Evolutionary conservation across 441 rosid genomes (phyloP), one percentile per base, ranked within the genome.

Genomic region (Eutrema salsugineum): DNA sequence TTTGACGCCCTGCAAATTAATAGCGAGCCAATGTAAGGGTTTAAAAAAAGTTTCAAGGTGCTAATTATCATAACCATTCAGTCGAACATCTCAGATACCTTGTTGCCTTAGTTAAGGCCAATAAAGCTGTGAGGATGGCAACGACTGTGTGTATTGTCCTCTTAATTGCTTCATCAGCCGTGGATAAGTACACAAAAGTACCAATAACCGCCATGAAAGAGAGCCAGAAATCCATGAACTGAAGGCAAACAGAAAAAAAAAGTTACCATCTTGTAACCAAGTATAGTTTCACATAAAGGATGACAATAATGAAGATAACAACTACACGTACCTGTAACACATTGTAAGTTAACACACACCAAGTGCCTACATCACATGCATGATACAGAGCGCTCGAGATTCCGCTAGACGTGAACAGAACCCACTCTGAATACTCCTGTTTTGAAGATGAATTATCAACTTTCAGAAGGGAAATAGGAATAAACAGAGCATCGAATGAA

Each of bases 171-270:
- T 95, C 99, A 80, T 78, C 75, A 49, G 85, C 83, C 3, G 91
- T 87, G 69, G 98, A 81, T 56, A 92, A 77, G 90, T 89, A 88
- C 43, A 95, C 83, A 51, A 95, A 92, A 17, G 97, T 95, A 83
- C 94, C 89, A 73, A 91, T 87, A 17, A 94, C 97, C 33, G 97
- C 99, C 97, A 94, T 91, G 87, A 94, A 94, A 49, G 99, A 94
- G 65, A 92, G 97, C 99, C 99, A 94, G 69, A 94, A 94, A 83
- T 92, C 99, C 99, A 94, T 87, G 84, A 94, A 94, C 98, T 94
- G 96, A 82, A 83, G n/a, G n/a, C n/a, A n/a, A n/a, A n/a, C n/a
- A n/a, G 78, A 48, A 48, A 64, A 50, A 47, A 0, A n/a, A 66
- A 73, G 68, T 58, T 66, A 62, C 48, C 53, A 73, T 58, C 24